These are phyloP conservation scores for Hyaloscypha hepaticicola DNA, from an alignment of 495 filamentous ascomycete species.

Conservation along the genomic window DNA sequence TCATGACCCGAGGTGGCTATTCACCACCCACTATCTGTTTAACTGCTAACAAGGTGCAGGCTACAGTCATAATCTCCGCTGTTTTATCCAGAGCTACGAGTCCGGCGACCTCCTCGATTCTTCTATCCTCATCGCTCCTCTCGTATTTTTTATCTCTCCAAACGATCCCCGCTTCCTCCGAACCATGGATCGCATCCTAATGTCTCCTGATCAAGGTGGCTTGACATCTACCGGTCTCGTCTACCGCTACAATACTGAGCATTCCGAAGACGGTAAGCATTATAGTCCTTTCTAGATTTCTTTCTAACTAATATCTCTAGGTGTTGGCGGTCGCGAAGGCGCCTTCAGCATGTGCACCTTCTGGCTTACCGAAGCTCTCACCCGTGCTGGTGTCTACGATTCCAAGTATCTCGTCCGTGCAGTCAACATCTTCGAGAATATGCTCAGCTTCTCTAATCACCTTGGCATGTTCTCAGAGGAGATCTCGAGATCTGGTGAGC, in stretches of 20 bases:
- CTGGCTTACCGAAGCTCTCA: conserved; percentile 76
- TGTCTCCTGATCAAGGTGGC: conserved; percentile 67
- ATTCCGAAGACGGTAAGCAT: conserved; percentile 65
- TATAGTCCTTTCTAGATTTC: not conserved
- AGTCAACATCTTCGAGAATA: conserved; percentile 70
- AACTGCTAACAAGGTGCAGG: conserved; percentile 30
- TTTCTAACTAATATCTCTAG: conserved; percentile 35
- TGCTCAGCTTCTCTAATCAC: conserved; percentile 70
- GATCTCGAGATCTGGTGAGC: conserved; percentile 67
- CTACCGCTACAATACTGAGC: conserved; percentile 65
- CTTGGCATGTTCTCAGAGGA: conserved; percentile 75
- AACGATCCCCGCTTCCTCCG: conserved; percentile 70
- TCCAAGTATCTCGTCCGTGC: conserved; percentile 60
- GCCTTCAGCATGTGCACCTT: conserved; percentile 78
- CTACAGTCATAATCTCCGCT: conserved; percentile 61
- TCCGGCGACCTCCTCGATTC: conserved; percentile 64
- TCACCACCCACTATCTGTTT: not conserved
- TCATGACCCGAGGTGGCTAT: conserved; percentile 59
- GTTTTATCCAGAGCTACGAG: conserved; percentile 73
- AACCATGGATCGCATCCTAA: conserved; percentile 65
- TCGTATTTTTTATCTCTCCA: conserved; percentile 73
- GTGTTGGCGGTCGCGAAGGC: conserved; percentile 72
- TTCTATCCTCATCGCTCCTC: conserved; percentile 66
- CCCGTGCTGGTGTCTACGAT: conserved; percentile 64
- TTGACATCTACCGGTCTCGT: conserved; percentile 69